These are phyloP conservation scores for Colletotrichum tamarilloi DNA, from an alignment of 2,329 filamentous ascomycete genomes.

Conservation along the genomic window DNA sequence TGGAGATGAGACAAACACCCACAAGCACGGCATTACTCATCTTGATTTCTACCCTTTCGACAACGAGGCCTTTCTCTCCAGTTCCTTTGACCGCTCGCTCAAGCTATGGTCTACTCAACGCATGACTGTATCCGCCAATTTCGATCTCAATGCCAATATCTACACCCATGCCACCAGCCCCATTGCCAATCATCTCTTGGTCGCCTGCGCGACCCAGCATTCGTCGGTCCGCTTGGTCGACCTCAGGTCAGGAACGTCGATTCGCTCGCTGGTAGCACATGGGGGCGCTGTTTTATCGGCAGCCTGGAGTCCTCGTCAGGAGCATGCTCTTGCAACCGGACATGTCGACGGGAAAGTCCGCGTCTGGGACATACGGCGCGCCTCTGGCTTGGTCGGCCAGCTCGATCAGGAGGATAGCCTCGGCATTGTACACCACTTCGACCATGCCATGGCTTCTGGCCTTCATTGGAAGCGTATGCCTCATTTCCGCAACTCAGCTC, in stretches of 20 bases:
- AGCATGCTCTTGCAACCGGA: constrained; percentile 84
- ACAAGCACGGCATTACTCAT: constrained; percentile 80
- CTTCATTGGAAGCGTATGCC: constrained; percentile 43
- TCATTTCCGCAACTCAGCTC: constrained; percentile 61
- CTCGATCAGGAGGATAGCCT: constrained; percentile 87
- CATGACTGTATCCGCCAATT: constrained; percentile 71
- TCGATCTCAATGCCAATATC: constrained; percentile 74
- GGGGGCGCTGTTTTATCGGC: constrained; percentile 75
- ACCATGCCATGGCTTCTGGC: constrained; percentile 46
- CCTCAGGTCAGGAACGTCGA: constrained; percentile 81
- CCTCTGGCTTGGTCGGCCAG: constrained; percentile 78
- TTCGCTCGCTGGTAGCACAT: constrained; percentile 77
- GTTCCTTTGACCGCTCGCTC: constrained; percentile 81
- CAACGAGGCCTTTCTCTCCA: constrained; percentile 78
- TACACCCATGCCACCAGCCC: constrained; percentile 84
- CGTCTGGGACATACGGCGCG: constrained; percentile 88
- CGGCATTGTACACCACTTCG: constrained; percentile 65
- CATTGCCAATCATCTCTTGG: constrained; percentile 77
- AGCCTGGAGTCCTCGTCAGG: constrained; percentile 84
- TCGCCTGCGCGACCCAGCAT: constrained; percentile 90
- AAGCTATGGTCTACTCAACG: constrained; percentile 79
- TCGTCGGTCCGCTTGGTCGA: constrained; percentile 88
- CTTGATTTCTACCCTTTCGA: constrained; percentile 85
- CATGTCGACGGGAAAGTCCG: constrained; percentile 86
- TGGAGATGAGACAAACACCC: constrained; percentile 47